Percentiles rank a stretch among this genome's conserved stretches.
phyloP scores from a whole-genome alignment of 2,329 filamentous ascomycete species.

The Colletotrichum simmondsii region DNA sequence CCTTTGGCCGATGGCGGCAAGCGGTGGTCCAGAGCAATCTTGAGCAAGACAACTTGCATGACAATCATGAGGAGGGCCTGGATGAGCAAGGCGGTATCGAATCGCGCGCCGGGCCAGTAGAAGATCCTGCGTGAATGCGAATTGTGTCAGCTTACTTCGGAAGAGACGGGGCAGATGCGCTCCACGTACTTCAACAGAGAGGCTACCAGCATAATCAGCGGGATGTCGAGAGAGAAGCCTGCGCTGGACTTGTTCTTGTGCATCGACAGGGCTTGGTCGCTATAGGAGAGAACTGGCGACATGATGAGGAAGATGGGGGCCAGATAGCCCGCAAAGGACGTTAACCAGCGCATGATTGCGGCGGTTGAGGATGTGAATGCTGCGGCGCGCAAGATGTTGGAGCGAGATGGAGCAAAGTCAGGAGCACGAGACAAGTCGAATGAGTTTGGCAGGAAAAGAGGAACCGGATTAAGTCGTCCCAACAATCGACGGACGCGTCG shows the following conservation, averaged over 20 bases:
- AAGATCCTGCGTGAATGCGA: conserved; percentile 66
- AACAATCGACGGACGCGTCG: conserved; percentile 20
- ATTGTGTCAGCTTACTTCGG: conserved; percentile 22
- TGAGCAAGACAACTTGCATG: conserved; percentile 72
- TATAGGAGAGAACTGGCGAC: conserved; percentile 73
- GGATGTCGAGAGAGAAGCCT: conserved; percentile 77
- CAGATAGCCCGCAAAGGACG: conserved; percentile 61
- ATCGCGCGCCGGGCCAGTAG: conserved; percentile 75
- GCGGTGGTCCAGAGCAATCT: conserved; percentile 76
- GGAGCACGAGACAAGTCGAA: neutral
- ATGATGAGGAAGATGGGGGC: conserved; percentile 72
- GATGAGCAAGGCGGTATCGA: conserved; percentile 70
- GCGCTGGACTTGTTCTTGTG: conserved; percentile 71
- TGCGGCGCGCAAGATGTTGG: neutral
- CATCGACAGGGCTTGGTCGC: conserved; percentile 74
- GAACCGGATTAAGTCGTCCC: neutral
- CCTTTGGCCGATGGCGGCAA: conserved; percentile 69
- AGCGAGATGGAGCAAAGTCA: neutral
- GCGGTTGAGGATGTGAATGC: neutral
- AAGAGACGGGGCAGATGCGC: neutral
- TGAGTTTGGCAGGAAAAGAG: neutral
- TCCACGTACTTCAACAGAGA: conserved; percentile 69
- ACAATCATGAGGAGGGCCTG: conserved; percentile 74
- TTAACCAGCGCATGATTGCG: conserved; percentile 29
- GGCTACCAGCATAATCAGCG: conserved; percentile 77